phyloP scores from a whole-genome alignment of 768 basidiomycete genomes.

The Nidularia sp. region DNA sequence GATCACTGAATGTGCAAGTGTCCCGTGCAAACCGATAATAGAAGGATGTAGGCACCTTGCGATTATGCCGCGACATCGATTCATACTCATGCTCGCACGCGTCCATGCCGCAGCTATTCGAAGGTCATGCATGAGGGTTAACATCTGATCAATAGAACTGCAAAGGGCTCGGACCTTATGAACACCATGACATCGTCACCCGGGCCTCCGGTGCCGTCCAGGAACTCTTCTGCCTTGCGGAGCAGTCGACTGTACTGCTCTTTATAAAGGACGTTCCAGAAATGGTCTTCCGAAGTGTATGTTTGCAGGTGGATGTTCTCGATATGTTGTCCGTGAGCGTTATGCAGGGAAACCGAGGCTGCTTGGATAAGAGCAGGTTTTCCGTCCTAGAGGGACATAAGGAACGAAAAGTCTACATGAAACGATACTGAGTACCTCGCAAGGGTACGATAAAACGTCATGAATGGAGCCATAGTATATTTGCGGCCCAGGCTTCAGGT shows the following conservation, averaged over 20 bases:
- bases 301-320: slow-evolving; percentile 81
- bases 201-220: slow-evolving; percentile 59
- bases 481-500: slow-evolving; percentile 41
- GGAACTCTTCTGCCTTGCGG: slow-evolving; percentile 64
- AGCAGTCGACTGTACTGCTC: slow-evolving; percentile 59
- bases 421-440: slow-evolving; percentile 55
- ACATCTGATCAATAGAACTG: neutral
- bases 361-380: slow-evolving; percentile 76
- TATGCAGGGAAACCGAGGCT: slow-evolving; percentile 77
- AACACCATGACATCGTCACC: slow-evolving; percentile 76
- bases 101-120: slow-evolving; percentile 83
- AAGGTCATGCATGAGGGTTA: too few species aligned
- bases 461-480: slow-evolving; percentile 93
- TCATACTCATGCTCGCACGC: slow-evolving; percentile 89
- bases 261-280: slow-evolving; percentile 72
- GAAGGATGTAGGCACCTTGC: slow-evolving; percentile 86
- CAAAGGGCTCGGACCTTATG: slow-evolving; percentile 69
- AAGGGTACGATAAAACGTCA: slow-evolving; percentile 88
- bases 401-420: neutral
- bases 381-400: slow-evolving; percentile 56
- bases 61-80: slow-evolving; percentile 88
- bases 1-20: slow-evolving; percentile 57
- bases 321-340: slow-evolving; percentile 82
- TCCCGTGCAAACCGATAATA: slow-evolving; percentile 82
- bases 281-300: slow-evolving; percentile 69